These are phyloP conservation scores for Fragosphaeria purpurea DNA, from an alignment of 2,329 filamentous ascomycete genomes.

Conservation along the genomic window DNA sequence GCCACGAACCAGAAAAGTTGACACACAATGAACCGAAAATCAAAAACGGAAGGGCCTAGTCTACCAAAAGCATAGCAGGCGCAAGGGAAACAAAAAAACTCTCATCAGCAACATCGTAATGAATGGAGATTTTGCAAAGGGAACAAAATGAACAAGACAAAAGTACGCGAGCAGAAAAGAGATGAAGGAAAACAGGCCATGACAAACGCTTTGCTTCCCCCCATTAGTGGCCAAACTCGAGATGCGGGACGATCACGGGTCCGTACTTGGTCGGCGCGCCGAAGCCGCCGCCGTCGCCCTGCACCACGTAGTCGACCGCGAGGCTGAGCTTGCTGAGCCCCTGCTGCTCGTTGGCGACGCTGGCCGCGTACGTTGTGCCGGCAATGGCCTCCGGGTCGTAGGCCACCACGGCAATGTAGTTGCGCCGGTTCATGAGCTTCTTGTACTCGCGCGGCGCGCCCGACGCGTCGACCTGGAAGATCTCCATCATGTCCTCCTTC, in stretches of 20 bases:
- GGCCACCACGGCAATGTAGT: slow-evolving; percentile 87
- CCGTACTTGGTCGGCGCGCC: slow-evolving; percentile 87
- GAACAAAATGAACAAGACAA: not conserved
- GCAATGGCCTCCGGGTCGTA: slow-evolving; percentile 75
- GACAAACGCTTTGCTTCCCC: not conserved
- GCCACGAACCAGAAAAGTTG: no score
- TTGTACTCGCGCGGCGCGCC: slow-evolving; percentile 75
- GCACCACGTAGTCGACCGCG: slow-evolving; percentile 93
- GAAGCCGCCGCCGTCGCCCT: slow-evolving; percentile 61
- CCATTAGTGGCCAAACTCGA: slow-evolving; percentile 58
- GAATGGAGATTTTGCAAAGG: no score
- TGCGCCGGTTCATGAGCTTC: slow-evolving; percentile 85
- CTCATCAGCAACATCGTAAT: not conserved
- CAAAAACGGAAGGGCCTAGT: no score
- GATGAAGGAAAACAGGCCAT: not conserved
- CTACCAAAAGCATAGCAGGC: not conserved
- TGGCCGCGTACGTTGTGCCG: slow-evolving; percentile 22
- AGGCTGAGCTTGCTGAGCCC: slow-evolving; percentile 64
- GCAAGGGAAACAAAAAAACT: slow-evolving; percentile 1
- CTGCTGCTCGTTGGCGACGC: slow-evolving; percentile 19
- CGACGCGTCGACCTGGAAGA: slow-evolving; percentile 88
- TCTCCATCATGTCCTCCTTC: slow-evolving; percentile 99
- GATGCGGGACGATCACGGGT: slow-evolving; percentile 83
- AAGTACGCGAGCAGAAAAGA: not conserved
- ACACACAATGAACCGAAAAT: no score